phyloP scores from a whole-genome alignment of 768 basidiomycete genomes.

The Psilocybe subaeruginosa region DNA sequence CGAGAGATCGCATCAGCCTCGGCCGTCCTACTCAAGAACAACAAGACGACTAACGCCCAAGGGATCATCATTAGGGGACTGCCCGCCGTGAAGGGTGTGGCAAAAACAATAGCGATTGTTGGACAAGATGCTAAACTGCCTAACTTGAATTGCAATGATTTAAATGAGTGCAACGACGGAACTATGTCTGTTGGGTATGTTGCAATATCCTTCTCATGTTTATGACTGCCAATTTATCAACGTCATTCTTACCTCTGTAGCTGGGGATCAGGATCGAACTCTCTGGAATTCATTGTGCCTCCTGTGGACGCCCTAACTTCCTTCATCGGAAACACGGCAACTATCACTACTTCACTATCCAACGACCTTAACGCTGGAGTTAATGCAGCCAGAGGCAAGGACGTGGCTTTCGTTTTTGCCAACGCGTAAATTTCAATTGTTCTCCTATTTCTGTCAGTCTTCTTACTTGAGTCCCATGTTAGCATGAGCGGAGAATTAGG shows the following conservation, averaged over 20 bases:
- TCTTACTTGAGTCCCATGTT: slow-evolving; percentile 25
- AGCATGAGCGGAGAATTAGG: slow-evolving; percentile 57
- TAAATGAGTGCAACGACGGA: slow-evolving; percentile 58
- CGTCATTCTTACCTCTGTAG: slow-evolving; percentile 24
- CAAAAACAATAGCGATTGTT: slow-evolving; percentile 60
- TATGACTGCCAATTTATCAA: not conserved
- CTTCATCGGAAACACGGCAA: slow-evolving; percentile 40
- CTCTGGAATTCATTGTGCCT: slow-evolving; percentile 45
- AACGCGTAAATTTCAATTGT: slow-evolving; percentile 44
- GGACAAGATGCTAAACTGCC: slow-evolving; percentile 61
- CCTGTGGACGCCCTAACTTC: slow-evolving; percentile 49
- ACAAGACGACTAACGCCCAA: slow-evolving; percentile 39
- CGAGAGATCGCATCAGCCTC: slow-evolving; percentile 68
- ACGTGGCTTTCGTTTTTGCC: slow-evolving; percentile 63
- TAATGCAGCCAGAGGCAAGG: slow-evolving; percentile 47
- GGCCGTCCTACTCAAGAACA: slow-evolving; percentile 72
- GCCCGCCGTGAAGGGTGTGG: slow-evolving; percentile 48
- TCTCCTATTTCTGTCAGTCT: slow-evolving; percentile 30
- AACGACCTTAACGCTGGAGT: slow-evolving; percentile 43
- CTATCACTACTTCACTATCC: slow-evolving; percentile 43
- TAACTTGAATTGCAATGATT: slow-evolving; percentile 46
- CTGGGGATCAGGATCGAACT: slow-evolving; percentile 56
- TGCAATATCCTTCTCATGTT: no score
- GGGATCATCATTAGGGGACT: slow-evolving; percentile 42
- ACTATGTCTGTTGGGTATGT: slow-evolving; percentile 66